Conservation (phyloP, 345 rosid species). For the Psidium guajava region DNA sequence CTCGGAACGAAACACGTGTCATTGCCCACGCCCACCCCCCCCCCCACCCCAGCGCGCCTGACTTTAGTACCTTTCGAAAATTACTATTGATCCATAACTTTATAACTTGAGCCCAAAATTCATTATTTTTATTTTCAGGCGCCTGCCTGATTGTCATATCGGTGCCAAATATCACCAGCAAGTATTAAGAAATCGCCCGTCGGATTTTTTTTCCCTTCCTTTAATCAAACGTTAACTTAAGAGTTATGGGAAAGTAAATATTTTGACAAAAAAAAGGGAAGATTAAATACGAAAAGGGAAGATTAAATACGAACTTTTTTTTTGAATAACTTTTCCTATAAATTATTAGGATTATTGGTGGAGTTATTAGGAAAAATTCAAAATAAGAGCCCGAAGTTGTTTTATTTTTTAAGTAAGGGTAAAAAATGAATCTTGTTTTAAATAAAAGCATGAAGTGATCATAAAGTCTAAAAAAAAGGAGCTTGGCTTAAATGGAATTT, state of each 20-base stretch:
- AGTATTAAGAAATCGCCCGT: background rate
- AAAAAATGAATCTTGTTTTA: too few relatives aligned
- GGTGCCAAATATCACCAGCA: accelerated
- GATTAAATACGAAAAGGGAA: background rate
- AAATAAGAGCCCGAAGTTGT: too few relatives aligned
- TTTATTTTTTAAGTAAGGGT: too few relatives aligned
- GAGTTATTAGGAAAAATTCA: background rate
- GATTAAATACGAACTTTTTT: background rate
- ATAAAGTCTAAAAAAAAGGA: too few relatives aligned
- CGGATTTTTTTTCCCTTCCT: background rate
- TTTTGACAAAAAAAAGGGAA: too few relatives aligned
- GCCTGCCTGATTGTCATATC: background rate
- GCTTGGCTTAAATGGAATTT: too few relatives aligned
- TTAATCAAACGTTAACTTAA: background rate
- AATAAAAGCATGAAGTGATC: too few relatives aligned
- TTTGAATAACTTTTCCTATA: background rate
- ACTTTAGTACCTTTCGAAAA: background rate
- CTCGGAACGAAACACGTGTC: background rate
- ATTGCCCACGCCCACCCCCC: too few relatives aligned
- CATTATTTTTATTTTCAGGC: background rate
- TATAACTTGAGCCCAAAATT: background rate
- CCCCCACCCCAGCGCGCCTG: background rate
- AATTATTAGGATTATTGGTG: background rate
- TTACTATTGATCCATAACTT: background rate
- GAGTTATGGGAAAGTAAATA: background rate